phyloP scores from a whole-genome alignment of 106 monocot genomes.

The Dendrobium catenatum region DNA sequence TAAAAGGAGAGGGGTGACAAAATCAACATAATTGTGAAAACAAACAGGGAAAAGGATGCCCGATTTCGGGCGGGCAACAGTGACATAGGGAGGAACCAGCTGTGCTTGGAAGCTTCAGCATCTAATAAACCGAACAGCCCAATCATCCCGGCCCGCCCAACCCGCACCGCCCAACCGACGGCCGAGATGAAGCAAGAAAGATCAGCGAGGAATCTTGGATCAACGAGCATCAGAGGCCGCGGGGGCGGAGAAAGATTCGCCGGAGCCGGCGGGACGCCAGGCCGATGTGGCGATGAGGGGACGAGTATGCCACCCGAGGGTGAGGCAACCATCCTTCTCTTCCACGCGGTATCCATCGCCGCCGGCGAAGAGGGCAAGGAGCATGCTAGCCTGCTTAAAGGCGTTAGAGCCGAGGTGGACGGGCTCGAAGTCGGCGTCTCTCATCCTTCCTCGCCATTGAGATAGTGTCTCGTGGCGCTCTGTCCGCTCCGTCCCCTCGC shows the following conservation, averaged over 20 bases:
- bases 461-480: conserved; percentile 81
- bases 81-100: neutral
- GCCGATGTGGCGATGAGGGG: conserved; percentile 94
- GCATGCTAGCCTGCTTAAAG: conserved; percentile 87
- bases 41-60: neutral
- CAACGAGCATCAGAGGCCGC: neutral
- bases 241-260: neutral
- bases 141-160: neutral
- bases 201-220: neutral
- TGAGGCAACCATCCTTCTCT: conserved; percentile 81
- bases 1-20: neutral
- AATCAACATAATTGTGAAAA: neutral
- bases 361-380: conserved; percentile 64
- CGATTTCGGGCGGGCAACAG: neutral
- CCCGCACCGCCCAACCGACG: neutral
- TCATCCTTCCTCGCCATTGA: conserved; percentile 59
- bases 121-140: neutral
- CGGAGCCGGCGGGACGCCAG: conserved; percentile 31
- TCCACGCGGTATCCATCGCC: conserved; percentile 85
- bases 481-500: conserved; percentile 66
- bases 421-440: conserved; percentile 47
- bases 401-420: conserved; percentile 85
- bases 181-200: neutral
- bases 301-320: conserved; percentile 90
- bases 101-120: neutral